Evolutionary conservation across 495 filamentous ascomycete species (phyloP).

Genomic region (Podospora pseudopauciseta): DNA sequence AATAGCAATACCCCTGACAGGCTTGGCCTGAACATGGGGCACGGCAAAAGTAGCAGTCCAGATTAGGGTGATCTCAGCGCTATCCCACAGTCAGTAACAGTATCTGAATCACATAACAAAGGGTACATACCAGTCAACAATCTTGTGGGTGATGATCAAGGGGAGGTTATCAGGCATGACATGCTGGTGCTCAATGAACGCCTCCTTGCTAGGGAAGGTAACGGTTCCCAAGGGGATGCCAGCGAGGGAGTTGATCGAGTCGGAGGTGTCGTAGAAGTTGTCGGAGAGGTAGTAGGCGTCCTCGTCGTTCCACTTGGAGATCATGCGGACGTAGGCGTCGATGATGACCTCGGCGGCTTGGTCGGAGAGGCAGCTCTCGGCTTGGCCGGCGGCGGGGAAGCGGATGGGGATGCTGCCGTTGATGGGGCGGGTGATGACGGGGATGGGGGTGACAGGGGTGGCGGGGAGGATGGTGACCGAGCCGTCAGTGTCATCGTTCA

Average conservation of each 20-base stretch:
- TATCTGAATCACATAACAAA: background rate
- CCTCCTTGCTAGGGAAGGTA: conserved; percentile 30
- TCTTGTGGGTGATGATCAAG: conserved; percentile 10
- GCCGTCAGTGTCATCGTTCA: background rate
- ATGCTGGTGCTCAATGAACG: conserved; percentile 24
- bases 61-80: conserved; percentile 29
- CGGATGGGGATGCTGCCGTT: background rate
- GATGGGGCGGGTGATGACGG: background rate
- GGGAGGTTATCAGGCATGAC: conserved; percentile 18
- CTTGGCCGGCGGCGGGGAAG: background rate
- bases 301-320: conserved; percentile 26
- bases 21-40: conserved; percentile 4
- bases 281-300: conserved; percentile 25
- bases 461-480: background rate
- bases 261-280: conserved; percentile 27
- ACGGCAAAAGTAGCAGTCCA: conserved; percentile 28
- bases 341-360: conserved; percentile 21
- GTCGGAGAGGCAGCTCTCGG: conserved; percentile 16
- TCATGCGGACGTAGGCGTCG: conserved; percentile 25
- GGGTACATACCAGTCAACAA: background rate
- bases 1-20: conserved; percentile 30
- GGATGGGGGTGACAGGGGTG: background rate
- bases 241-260: conserved; percentile 33
- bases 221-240: conserved; percentile 23
- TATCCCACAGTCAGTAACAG: conserved; percentile 14